phyloP scores from a whole-genome alignment of 768 basidiomycete species.

The Tylopilus sp. region DNA sequence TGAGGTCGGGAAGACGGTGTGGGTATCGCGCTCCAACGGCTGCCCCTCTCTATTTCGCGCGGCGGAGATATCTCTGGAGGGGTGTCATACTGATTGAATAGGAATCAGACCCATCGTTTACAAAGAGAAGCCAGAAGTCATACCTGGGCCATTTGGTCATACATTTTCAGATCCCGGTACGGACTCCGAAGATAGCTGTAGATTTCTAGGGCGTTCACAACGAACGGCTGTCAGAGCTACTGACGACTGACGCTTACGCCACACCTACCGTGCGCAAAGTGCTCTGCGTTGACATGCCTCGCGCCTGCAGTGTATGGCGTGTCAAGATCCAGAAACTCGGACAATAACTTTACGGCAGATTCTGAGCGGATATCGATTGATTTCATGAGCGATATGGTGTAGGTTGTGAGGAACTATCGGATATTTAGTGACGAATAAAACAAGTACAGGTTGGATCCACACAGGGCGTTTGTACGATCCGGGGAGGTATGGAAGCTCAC shows the following conservation, averaged over 20 bases:
- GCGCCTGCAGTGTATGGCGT: conserved; percentile 51
- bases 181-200: conserved; percentile 89
- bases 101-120: conserved; percentile 7
- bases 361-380: conserved; percentile 90
- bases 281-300: conserved; percentile 74
- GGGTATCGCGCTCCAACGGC: conserved; percentile 27
- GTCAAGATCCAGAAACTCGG: conserved; percentile 87
- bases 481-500: conserved; percentile 37
- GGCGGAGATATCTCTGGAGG: conserved; percentile 42
- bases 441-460: background rate
- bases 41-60: conserved; percentile 19
- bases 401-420: conserved; percentile 79
- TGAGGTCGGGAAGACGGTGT: conserved; percentile 22
- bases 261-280: conserved; percentile 86
- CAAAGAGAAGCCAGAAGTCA: background rate
- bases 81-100: conserved; percentile 52
- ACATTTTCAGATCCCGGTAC: conserved; percentile 76
- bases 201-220: conserved; percentile 74
- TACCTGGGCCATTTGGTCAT: conserved; percentile 83
- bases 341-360: conserved; percentile 75
- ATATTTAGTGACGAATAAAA: conserved; percentile 16
- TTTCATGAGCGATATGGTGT: conserved; percentile 88
- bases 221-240: conserved; percentile 1
- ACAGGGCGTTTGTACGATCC: background rate
- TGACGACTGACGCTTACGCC: background rate